phyloP scores from a whole-genome alignment of 148 eudicot species.

The Mesembryanthemum crystallinum region DNA sequence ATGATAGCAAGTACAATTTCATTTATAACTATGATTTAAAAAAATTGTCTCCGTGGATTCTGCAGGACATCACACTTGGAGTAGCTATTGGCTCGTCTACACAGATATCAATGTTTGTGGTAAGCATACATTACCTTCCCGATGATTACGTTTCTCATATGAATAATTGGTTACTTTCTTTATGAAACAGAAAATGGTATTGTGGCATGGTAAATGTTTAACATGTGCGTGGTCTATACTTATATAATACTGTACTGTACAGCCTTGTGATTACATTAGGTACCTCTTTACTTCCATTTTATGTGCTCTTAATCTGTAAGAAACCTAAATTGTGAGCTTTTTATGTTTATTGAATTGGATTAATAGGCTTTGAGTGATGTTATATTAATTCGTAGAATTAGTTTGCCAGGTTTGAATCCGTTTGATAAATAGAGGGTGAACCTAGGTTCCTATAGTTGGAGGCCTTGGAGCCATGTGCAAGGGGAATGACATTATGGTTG shows the following conservation, averaged over 20 bases:
- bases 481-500: too few relatives aligned
- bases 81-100: constrained; percentile 96
- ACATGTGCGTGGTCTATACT: not conserved
- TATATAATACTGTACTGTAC: not conserved
- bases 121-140: constrained; percentile 32
- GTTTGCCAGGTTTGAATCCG: too few relatives aligned
- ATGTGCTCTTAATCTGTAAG: not conserved
- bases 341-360: too few relatives aligned
- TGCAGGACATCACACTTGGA: constrained; percentile 85
- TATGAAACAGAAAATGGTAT: not conserved
- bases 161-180: not conserved
- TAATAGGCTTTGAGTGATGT: too few relatives aligned
- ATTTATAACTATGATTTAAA: not conserved
- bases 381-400: too few relatives aligned
- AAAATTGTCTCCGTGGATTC: not conserved
- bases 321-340: too few relatives aligned
- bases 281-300: not conserved
- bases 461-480: too few relatives aligned
- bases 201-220: not conserved
- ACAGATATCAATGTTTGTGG: constrained; percentile 96
- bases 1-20: not conserved
- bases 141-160: not conserved
- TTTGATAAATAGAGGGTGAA: too few relatives aligned
- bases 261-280: not conserved
- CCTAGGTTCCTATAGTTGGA: too few relatives aligned